Conservation (phyloP, 306 rosid species). For the Cicer chorassanicum region DNA sequence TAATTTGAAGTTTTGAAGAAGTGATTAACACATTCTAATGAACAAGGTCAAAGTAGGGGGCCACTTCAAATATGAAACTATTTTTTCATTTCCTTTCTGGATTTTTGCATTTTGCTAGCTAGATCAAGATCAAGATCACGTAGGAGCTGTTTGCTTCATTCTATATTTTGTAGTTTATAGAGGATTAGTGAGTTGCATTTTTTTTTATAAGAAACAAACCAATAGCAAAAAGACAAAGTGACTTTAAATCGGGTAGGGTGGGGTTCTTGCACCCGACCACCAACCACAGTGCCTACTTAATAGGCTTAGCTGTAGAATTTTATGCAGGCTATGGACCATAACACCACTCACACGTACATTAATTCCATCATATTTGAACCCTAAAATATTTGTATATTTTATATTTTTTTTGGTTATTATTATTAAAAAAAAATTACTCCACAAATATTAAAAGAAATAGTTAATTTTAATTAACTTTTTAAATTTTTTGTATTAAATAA, state of each 20-base stretch:
- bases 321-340: slow-evolving; percentile 44
- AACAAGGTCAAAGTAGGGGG: slow-evolving; percentile 54
- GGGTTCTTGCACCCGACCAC: slow-evolving; percentile 58
- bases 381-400: not conserved
- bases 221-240: slow-evolving; percentile 45
- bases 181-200: slow-evolving; percentile 26
- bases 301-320: slow-evolving; percentile 58
- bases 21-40: slow-evolving; percentile 47
- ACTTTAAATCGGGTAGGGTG: slow-evolving; percentile 44
- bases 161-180: slow-evolving; percentile 3
- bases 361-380: slow-evolving; percentile 30
- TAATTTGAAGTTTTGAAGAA: slow-evolving; percentile 26
- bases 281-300: slow-evolving; percentile 63
- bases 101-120: slow-evolving; percentile 19
- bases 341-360: slow-evolving; percentile 37
- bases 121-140: slow-evolving; percentile 4
- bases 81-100: not conserved
- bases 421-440: too few relatives aligned
- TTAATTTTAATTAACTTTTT: too few relatives aligned
- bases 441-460: too few relatives aligned
- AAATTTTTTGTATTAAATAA: too few relatives aligned
- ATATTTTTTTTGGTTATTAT: too few relatives aligned
- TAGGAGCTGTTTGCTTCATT: slow-evolving; percentile 26
- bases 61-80: slow-evolving; percentile 43
- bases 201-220: slow-evolving; percentile 21